phyloP scores from a whole-genome alignment of 148 eudicot species.

The Rhododendron mucronatum region DNA sequence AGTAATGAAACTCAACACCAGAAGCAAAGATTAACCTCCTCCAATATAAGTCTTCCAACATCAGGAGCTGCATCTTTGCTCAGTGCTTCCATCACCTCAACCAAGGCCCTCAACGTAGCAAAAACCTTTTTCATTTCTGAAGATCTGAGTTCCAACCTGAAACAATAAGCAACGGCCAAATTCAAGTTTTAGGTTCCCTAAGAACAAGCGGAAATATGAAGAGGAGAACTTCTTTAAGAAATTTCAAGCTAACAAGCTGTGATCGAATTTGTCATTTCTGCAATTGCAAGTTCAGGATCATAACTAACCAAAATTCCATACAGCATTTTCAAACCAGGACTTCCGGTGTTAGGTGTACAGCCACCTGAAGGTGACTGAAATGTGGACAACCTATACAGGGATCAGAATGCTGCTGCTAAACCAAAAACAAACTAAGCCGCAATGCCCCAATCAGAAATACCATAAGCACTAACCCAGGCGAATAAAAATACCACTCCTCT shows the following conservation, averaged over 20 bases:
- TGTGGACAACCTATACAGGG: neutral
- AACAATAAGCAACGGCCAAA: slow-evolving; percentile 16
- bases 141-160: slow-evolving; percentile 51
- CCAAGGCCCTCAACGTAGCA: slow-evolving; percentile 84
- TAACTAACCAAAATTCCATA: neutral
- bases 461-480: neutral
- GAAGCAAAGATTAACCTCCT: slow-evolving; percentile 46
- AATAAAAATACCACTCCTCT: neutral
- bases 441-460: neutral
- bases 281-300: neutral
- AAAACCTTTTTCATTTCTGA: slow-evolving; percentile 65
- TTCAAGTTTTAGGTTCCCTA: neutral
- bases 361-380: neutral
- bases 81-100: slow-evolving; percentile 89
- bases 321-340: neutral
- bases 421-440: neutral
- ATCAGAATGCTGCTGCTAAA: neutral
- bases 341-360: neutral
- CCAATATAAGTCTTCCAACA: slow-evolving; percentile 63
- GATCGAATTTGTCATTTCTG: neutral
- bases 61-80: slow-evolving; percentile 76
- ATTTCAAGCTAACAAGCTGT: neutral
- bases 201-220: neutral
- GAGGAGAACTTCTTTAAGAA: neutral
- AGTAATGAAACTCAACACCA: neutral